Evolutionary conservation across 768 basidiomycete genomes (phyloP).

Genomic region (Trichaptum fuscoviolaceum): DNA sequence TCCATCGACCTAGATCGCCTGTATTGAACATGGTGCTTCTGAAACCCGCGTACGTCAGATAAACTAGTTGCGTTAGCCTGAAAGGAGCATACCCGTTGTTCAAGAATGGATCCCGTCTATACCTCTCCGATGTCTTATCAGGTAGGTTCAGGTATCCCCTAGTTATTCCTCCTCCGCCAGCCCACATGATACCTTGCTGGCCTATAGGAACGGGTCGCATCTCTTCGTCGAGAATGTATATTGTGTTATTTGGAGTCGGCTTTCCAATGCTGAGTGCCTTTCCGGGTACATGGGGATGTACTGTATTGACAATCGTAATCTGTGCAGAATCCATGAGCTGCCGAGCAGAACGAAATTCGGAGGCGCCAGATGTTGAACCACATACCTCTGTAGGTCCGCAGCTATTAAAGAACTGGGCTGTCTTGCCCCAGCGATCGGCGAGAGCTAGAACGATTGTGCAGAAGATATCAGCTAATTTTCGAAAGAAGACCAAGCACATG

Average conservation of each 20-base stretch:
- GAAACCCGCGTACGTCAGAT: conserved; percentile 16
- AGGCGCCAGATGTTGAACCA: not conserved
- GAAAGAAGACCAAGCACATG: not conserved
- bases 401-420: conserved; percentile 42
- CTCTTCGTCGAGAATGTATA: conserved; percentile 31
- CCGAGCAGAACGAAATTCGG: not conserved
- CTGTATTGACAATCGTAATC: conserved; percentile 56
- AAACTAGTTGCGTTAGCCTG: conserved; percentile 3
- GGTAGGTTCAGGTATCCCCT: conserved; percentile 52
- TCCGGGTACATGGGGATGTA: conserved; percentile 40
- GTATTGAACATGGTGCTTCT: conserved; percentile 54
- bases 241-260: conserved; percentile 49
- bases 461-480: not conserved
- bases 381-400: conserved; percentile 54
- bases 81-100: conserved; percentile 36
- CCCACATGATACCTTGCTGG: conserved; percentile 49
- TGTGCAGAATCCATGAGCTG: conserved; percentile 15
- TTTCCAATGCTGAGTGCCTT: conserved; percentile 41
- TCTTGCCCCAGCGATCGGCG: conserved; percentile 41
- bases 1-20: conserved; percentile 55
- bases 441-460: conserved; percentile 19
- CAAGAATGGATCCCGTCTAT: conserved; percentile 44
- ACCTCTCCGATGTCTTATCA: conserved; percentile 48
- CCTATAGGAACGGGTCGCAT: conserved; percentile 27
- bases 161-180: conserved; percentile 54